Percentiles rank a stretch among this genome's conserved stretches.
These are phyloP conservation scores for Exserohilum turcica DNA, from an alignment of 2,329 filamentous ascomycete genomes.

Conservation along the genomic window DNA sequence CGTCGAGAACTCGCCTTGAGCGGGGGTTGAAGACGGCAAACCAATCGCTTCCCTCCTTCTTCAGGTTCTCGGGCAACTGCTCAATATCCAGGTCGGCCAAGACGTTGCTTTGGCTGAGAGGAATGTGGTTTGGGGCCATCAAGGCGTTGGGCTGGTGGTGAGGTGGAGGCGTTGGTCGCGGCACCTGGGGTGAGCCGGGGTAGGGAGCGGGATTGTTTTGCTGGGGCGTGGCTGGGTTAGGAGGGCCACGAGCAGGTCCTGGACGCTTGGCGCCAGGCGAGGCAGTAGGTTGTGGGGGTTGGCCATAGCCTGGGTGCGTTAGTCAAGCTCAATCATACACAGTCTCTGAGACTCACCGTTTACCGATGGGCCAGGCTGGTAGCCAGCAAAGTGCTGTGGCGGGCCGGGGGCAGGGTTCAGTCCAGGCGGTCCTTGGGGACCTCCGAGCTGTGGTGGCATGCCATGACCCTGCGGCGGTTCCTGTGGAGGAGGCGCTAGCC, in stretches of 20 bases:
- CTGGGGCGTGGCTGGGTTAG: slow-evolving; percentile 82
- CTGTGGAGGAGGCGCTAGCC: slow-evolving; percentile 73
- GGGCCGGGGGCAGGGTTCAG: slow-evolving; percentile 62
- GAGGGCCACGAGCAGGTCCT: slow-evolving; percentile 64
- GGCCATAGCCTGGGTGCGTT: slow-evolving; percentile 68
- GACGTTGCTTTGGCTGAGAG: slow-evolving; percentile 65
- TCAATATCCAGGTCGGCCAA: slow-evolving; percentile 88
- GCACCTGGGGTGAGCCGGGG: slow-evolving; percentile 80
- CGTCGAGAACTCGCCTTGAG: slow-evolving; percentile 86
- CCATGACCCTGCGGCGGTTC: slow-evolving; percentile 64
- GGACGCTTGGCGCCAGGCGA: slow-evolving; percentile 83
- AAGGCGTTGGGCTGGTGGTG: slow-evolving; percentile 46
- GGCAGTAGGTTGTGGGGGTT: slow-evolving; percentile 81
- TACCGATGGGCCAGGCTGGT: slow-evolving; percentile 66
- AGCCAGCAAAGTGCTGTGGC: slow-evolving; percentile 72
- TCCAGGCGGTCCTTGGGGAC: slow-evolving; percentile 77
- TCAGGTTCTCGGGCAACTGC: slow-evolving; percentile 80
- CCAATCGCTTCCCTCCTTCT: slow-evolving; percentile 91
- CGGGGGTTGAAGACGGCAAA: slow-evolving; percentile 96
- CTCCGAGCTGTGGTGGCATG: slow-evolving; percentile 64
- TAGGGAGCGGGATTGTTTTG: slow-evolving; percentile 88
- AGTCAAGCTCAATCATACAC: slow-evolving; percentile 18
- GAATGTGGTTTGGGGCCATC: slow-evolving; percentile 43
- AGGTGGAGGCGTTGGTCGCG: slow-evolving; percentile 75
- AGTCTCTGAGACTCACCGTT: slow-evolving; percentile 58